These are phyloP conservation scores for Macrophomina tecta DNA, from an alignment of 2,329 filamentous ascomycete species.

Conservation along the genomic window DNA sequence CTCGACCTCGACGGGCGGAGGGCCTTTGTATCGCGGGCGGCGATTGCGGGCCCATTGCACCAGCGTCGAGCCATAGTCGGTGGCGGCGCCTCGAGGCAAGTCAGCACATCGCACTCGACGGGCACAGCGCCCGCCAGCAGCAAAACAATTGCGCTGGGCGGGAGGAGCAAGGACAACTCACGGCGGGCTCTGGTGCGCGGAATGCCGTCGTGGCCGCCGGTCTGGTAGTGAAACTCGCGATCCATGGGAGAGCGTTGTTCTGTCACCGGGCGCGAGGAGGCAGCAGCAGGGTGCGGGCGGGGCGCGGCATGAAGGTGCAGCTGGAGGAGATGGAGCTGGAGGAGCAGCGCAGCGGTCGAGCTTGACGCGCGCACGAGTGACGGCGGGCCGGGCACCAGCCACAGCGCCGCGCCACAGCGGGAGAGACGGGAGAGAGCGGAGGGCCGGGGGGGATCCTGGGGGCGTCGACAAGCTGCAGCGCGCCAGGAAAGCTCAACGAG, in stretches of 20 bases:
- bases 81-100: conserved; percentile 73
- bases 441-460: conserved; percentile 16
- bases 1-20: conserved; percentile 76
- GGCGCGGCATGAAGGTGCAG: conserved; percentile 1
- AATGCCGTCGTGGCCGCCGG: conserved; percentile 27
- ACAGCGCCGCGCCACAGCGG: conserved; percentile 9
- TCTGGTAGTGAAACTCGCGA: conserved; percentile 41
- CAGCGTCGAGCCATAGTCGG: conserved; percentile 89
- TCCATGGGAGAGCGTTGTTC: conserved; percentile 38
- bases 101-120: not conserved
- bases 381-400: conserved; percentile 11
- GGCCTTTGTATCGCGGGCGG: conserved; percentile 74
- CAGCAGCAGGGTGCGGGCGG: not conserved
- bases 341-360: not conserved
- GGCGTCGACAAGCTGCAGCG: conserved; percentile 8
- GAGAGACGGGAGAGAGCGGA: not conserved
- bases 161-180: not conserved
- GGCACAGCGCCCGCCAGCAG: not conserved
- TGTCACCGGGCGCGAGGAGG: not conserved
- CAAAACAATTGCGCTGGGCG: not conserved
- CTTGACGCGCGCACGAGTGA: conserved; percentile 11
- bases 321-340: not conserved
- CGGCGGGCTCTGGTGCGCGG: conserved; percentile 28
- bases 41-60: conserved; percentile 90
- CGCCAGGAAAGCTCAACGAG: conserved; percentile 24